These are phyloP conservation scores for Thielaviopsis punctulata DNA, from an alignment of 2,329 filamentous ascomycete genomes.

Conservation along the genomic window DNA sequence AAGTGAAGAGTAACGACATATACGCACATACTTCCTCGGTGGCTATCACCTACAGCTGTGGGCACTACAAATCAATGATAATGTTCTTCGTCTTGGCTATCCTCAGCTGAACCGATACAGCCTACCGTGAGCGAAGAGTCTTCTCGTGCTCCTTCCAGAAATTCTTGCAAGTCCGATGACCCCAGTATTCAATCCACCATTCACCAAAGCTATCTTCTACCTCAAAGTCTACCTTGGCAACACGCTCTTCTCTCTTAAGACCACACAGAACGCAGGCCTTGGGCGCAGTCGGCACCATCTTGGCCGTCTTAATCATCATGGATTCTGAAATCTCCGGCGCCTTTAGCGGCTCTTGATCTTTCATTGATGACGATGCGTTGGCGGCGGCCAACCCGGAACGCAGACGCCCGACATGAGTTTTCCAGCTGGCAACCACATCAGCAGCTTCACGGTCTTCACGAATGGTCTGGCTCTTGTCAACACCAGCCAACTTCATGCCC, in stretches of 20 bases:
- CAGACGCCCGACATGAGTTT: constrained; percentile 55
- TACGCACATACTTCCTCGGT: too few relatives aligned
- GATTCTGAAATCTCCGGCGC: constrained; percentile 56
- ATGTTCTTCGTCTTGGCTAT: background rate
- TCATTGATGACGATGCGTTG: constrained; percentile 36
- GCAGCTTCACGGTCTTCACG: constrained; percentile 74
- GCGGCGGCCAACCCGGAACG: constrained; percentile 53
- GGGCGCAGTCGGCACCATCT: constrained; percentile 55
- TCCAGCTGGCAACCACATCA: constrained; percentile 62
- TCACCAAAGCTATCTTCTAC: constrained; percentile 88
- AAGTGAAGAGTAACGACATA: background rate
- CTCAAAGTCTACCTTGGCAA: constrained; percentile 55
- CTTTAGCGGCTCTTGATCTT: constrained; percentile 23
- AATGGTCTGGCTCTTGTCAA: constrained; percentile 67
- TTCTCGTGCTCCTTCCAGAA: constrained; percentile 73
- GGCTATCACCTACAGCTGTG: too few relatives aligned
- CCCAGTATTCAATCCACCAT: constrained; percentile 91
- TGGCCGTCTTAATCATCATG: constrained; percentile 50
- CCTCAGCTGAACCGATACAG: too few relatives aligned
- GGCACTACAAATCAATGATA: too few relatives aligned
- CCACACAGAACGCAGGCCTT: constrained; percentile 76
- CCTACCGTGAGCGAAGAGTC: constrained; percentile 49
- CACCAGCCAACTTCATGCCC: constrained; percentile 78
- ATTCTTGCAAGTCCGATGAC: constrained; percentile 58
- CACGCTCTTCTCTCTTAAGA: constrained; percentile 69